phyloP scores from a whole-genome alignment of 139 green algal genomes.

The Closterium sp. region DNA sequence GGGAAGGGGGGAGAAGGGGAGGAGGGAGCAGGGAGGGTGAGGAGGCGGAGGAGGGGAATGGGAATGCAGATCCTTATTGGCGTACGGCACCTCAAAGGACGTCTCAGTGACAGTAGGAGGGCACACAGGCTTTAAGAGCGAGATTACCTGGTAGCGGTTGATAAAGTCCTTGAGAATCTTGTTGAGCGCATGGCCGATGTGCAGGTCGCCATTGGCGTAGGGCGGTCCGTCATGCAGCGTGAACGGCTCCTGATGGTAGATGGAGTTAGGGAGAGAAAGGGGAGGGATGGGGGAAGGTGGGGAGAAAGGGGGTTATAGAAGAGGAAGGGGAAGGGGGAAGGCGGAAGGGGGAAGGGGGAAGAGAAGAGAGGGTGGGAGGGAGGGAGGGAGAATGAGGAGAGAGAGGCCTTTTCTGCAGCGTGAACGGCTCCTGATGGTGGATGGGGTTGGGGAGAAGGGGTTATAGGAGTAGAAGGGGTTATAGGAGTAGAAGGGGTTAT shows the following conservation, averaged over 20 bases:
- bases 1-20: too few relatives aligned
- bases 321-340: too few relatives aligned
- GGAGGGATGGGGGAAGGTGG: not conserved
- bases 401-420: not conserved
- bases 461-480: too few relatives aligned
- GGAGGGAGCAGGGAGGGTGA: too few relatives aligned
- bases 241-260: slow-evolving; percentile 60
- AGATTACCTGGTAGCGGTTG: slow-evolving; percentile 70
- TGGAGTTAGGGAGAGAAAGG: too few relatives aligned
- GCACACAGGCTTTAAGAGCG: not conserved
- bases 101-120: not conserved
- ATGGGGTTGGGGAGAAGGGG: too few relatives aligned
- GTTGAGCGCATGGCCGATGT: slow-evolving; percentile 98
- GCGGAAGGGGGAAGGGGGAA: not conserved
- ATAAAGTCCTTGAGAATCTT: slow-evolving; percentile 99
- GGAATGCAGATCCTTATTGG: not conserved
- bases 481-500: too few relatives aligned
- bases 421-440: too few relatives aligned
- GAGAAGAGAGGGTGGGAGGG: not conserved
- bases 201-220: slow-evolving; percentile 98
- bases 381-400: not conserved
- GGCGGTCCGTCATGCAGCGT: slow-evolving; percentile 97
- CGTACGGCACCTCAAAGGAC: not conserved
- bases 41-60: too few relatives aligned
- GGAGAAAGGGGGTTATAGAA: not conserved